Percentiles rank a stretch among this genome's conserved stretches.
These are phyloP conservation scores for Stenogyne calaminthoides DNA, from an alignment of 305 asterid species.

Conservation along the genomic window DNA sequence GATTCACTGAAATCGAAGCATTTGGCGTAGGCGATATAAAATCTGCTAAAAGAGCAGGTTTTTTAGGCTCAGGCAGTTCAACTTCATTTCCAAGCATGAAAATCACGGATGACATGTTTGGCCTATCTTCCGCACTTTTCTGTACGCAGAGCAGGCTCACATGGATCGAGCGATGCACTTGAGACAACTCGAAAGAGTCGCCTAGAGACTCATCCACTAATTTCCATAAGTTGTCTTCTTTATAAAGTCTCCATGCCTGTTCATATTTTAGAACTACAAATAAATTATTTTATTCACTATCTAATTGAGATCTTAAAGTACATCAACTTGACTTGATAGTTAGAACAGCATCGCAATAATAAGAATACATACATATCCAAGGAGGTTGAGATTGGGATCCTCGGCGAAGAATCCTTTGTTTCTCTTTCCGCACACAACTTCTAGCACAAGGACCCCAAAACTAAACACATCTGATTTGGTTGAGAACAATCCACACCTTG, in stretches of 20 bases:
- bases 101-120: constrained; percentile 29
- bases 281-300: neutral
- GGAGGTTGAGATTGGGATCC: constrained; percentile 19
- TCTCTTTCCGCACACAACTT: constrained; percentile 23
- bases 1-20: too few relatives aligned
- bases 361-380: constrained; percentile 18
- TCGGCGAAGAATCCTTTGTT: constrained; percentile 17
- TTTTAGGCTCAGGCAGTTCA: neutral
- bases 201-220: constrained; percentile 14
- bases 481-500: constrained; percentile 24
- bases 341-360: too few relatives aligned
- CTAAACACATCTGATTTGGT: constrained; percentile 28
- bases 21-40: too few relatives aligned
- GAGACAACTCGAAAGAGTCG: neutral
- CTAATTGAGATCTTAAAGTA: too few relatives aligned
- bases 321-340: too few relatives aligned
- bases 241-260: constrained; percentile 25
- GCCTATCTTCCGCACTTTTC: constrained; percentile 13
- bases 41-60: constrained; percentile 14
- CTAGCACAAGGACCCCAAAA: constrained; percentile 24
- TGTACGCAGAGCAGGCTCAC: constrained; percentile 27
- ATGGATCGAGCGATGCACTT: constrained; percentile 14
- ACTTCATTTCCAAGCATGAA: too few relatives aligned
- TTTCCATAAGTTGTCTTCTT: constrained; percentile 12
- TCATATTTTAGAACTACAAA: neutral